phyloP scores from a whole-genome alignment of 2,329 filamentous ascomycete species.

The Alternaria longipes region DNA sequence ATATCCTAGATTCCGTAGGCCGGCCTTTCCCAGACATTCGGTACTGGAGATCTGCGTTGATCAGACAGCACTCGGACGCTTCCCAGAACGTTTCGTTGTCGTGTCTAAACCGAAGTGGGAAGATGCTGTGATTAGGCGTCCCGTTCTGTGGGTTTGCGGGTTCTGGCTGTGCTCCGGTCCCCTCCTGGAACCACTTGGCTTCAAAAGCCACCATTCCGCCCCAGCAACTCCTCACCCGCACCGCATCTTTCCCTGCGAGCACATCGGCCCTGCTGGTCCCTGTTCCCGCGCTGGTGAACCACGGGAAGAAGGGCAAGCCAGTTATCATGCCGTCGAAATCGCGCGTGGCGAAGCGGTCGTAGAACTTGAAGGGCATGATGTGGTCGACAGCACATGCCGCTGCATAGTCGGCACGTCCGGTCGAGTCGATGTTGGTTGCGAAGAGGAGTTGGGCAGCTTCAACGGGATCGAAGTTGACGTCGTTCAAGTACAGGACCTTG shows the following conservation, averaged over 20 bases:
- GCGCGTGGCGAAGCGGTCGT: conserved; percentile 77
- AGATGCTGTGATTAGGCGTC: conserved; percentile 30
- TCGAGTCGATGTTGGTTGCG: conserved; percentile 64
- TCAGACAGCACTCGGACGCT: conserved; percentile 59
- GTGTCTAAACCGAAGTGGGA: conserved; percentile 57
- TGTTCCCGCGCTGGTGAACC: conserved; percentile 65
- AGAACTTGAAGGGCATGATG: conserved; percentile 72
- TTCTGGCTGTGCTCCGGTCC: conserved; percentile 31
- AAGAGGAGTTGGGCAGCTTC: conserved; percentile 71
- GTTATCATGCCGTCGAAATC: conserved; percentile 71
- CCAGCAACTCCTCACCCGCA: conserved; percentile 78
- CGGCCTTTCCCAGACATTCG: conserved; percentile 49
- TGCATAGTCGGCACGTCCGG: conserved; percentile 66
- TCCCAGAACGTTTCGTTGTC: conserved; percentile 57
- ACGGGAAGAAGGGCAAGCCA: conserved; percentile 73
- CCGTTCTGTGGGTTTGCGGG: conserved; percentile 10
- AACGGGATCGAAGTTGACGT: conserved; percentile 69
- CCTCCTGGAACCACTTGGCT: conserved; percentile 65
- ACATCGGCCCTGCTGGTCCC: conserved; percentile 69
- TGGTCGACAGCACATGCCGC: conserved; percentile 78
- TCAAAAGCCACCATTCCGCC: conserved; percentile 77
- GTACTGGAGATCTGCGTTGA: conserved; percentile 57
- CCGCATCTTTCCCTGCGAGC: conserved; percentile 67
- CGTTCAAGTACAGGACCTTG: conserved; percentile 71
- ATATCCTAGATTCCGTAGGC: conserved; percentile 66